Evolutionary conservation across 345 rosid genomes (phyloP).

Genomic region (Eutrema heterophyllum): DNA sequence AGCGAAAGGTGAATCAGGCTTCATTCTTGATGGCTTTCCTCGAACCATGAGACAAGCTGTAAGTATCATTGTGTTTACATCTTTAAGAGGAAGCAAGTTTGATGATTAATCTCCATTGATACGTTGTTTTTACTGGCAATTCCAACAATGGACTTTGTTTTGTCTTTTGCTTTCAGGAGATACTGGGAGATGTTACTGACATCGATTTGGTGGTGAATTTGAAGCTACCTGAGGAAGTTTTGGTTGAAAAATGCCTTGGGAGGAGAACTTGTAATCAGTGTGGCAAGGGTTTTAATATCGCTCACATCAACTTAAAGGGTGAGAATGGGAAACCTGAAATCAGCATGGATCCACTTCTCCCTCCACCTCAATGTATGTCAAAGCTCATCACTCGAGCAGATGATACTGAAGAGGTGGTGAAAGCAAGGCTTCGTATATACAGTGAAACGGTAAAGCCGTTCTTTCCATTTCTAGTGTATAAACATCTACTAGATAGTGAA

Average conservation of each 20-base stretch:
- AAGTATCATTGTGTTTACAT: slow-evolving; percentile 20
- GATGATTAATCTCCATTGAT: background rate
- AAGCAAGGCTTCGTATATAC: slow-evolving; percentile 73
- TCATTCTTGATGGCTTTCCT: slow-evolving; percentile 95
- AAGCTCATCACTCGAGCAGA: slow-evolving; percentile 85
- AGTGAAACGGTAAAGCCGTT: slow-evolving; percentile 53
- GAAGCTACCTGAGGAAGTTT: slow-evolving; percentile 74
- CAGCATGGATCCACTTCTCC: slow-evolving; percentile 89
- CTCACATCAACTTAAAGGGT: slow-evolving; percentile 62
- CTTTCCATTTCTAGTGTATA: background rate
- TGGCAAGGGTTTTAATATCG: slow-evolving; percentile 69
- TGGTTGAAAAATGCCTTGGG: slow-evolving; percentile 88
- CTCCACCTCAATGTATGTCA: slow-evolving; percentile 69
- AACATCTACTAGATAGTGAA: background rate
- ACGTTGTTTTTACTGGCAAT: background rate
- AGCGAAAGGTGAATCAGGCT: slow-evolving; percentile 84
- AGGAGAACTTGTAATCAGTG: slow-evolving; percentile 89
- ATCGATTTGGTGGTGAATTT: slow-evolving; percentile 87
- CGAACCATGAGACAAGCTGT: slow-evolving; percentile 92
- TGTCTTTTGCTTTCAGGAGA: slow-evolving; percentile 50
- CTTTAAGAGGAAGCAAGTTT: background rate
- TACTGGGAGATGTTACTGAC: slow-evolving; percentile 65
- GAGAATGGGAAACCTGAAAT: slow-evolving; percentile 76
- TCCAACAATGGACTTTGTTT: background rate
- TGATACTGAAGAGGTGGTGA: slow-evolving; percentile 91